Evolutionary conservation across 805 yeast species (phyloP), one percentile per base, ranked within the genome.

Genomic region (Lipomyces sp.): DNA sequence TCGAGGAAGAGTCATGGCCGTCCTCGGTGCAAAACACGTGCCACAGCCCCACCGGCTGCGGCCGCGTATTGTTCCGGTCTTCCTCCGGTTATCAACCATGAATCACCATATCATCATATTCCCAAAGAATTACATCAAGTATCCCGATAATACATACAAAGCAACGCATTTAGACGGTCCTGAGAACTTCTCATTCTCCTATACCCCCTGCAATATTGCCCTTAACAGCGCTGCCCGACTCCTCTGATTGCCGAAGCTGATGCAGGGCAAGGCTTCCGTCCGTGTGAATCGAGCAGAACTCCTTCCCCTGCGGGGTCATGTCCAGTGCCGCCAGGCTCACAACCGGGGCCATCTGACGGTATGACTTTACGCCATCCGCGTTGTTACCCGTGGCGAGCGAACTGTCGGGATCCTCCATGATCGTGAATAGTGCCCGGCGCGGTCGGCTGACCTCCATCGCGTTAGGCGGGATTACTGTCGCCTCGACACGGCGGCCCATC

Each of bases 371-470:
- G 10, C 57, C 57, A 8, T 48, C 51, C 2, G 39, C 45, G 16
- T 28, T n/a, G 18, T 26, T 37, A n/a, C n/a, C n/a, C 23, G 32
- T 45, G 16, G 37, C 40, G 7, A 34, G 38, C 23, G 48, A 22
- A 29, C 44, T 38, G 14, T 47, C 47, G 2, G 57, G 53, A 29
- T 53, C 57, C 31, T 53, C 57, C 28, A 53, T 19, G 23, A 53
- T 53, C 6, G 53, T 45, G 36, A 53, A 53, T 8, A 53, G 44
- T 7, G 48, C 57, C 16, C 47, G 39, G 8, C 53, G 50, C 26
- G 50, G 26, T 2, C 57, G 45, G 2, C 49, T 35, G 8, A 39
- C 22, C 11, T 46, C 47, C 31, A 43, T 29, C 6, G 46, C 43
- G 18, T 47, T 45, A 2, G 56, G 51, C 7, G 45, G 22, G 19